These are phyloP conservation scores for Pythium grandisporangium DNA, from an alignment of 352 stramenopile genomes.

Conservation along the genomic window DNA sequence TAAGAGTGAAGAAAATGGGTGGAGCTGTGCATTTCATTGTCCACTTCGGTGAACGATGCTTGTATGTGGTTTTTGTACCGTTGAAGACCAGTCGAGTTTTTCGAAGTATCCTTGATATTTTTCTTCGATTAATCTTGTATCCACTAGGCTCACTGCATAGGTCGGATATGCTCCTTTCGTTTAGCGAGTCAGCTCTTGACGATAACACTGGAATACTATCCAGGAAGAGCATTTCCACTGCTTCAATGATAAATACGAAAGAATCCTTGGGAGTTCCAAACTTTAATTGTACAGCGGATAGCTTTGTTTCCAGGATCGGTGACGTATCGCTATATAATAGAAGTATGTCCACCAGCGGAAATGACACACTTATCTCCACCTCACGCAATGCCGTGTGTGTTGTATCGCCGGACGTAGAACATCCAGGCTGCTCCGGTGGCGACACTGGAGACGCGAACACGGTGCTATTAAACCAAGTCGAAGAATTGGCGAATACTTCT, in stretches of 20 bases:
- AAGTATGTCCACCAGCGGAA: conserved; percentile 61
- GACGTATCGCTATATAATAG: conserved; percentile 52
- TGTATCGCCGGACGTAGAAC: too few species aligned
- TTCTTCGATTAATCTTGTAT: too few species aligned
- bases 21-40: conserved; percentile 49
- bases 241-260: conserved; percentile 47
- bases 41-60: conserved; percentile 38
- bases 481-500: conserved; percentile 37
- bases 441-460: conserved; percentile 18
- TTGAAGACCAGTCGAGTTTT: conserved; percentile 55
- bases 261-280: conserved; percentile 35
- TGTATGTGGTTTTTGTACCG: conserved; percentile 35
- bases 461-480: conserved; percentile 40
- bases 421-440: too few species aligned
- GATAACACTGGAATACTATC: conserved; percentile 21
- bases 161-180: too few species aligned
- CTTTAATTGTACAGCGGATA: conserved; percentile 41
- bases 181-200: too few species aligned
- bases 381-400: conserved; percentile 8
- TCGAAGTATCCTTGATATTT: conserved; percentile 48
- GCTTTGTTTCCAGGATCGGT: conserved; percentile 48
- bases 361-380: conserved; percentile 38
- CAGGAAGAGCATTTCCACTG: conserved; percentile 51
- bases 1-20: conserved; percentile 68
- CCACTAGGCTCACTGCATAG: too few species aligned